These are phyloP conservation scores for Phialophora verrucosa DNA, from an alignment of 2,329 filamentous ascomycete species.

Conservation along the genomic window DNA sequence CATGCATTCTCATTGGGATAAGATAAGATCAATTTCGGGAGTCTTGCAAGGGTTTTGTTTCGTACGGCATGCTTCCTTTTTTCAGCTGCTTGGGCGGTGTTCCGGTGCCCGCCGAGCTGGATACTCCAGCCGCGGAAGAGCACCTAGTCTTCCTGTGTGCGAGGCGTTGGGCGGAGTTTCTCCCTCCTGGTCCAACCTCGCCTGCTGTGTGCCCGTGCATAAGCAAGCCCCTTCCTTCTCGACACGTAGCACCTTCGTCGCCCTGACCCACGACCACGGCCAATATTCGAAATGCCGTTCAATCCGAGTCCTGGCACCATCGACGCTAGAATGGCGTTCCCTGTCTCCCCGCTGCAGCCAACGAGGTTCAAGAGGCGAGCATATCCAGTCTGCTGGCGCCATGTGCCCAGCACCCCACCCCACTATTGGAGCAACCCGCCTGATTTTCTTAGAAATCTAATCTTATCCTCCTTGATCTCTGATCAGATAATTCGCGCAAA, in stretches of 20 bases:
- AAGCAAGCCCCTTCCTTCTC: neutral
- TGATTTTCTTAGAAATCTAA: constrained; percentile 17
- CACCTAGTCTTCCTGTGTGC: neutral
- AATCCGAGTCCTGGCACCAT: constrained; percentile 11
- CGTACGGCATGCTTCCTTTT: constrained; percentile 2
- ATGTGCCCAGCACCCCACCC: neutral
- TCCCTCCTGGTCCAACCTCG: neutral
- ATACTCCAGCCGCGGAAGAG: neutral
- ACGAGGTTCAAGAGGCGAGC: neutral
- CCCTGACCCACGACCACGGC: constrained; percentile 8
- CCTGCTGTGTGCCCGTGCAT: neutral
- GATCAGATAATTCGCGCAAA: constrained; percentile 25
- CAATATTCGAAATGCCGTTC: neutral
- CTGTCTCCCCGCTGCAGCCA: neutral
- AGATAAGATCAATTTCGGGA: constrained; percentile 18
- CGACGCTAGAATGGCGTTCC: constrained; percentile 17
- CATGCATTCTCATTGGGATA: constrained; percentile 9
- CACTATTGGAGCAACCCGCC: neutral
- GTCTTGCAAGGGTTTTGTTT: neutral
- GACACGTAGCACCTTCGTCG: neutral
- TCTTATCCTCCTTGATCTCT: constrained; percentile 19
- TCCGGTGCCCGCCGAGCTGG: constrained; percentile 2
- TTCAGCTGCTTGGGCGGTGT: neutral
- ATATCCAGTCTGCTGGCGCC: neutral
- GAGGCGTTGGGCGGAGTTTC: neutral